These are phyloP conservation scores for Tetrapisispora arboricola DNA, from an alignment of 805 yeast species.

Conservation along the genomic window DNA sequence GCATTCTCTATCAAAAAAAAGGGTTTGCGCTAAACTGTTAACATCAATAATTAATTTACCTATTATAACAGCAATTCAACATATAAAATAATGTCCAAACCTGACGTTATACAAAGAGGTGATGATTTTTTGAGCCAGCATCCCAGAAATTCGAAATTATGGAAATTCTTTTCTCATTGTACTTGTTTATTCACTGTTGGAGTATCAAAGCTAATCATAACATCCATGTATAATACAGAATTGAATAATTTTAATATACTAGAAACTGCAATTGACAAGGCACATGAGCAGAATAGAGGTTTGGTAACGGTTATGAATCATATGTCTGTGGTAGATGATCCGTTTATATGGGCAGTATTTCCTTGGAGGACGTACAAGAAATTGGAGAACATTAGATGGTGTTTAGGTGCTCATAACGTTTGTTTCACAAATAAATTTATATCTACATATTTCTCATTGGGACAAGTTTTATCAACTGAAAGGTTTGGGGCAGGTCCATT, in stretches of 20 bases:
- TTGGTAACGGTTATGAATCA: constrained; percentile 85
- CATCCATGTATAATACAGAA: constrained; percentile 52
- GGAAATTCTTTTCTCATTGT: constrained; percentile 61
- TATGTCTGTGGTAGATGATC: constrained; percentile 88
- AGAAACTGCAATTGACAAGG: constrained; percentile 51
- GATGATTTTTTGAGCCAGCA: constrained; percentile 55
- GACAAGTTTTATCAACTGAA: constrained; percentile 78
- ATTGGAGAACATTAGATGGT: constrained; percentile 75
- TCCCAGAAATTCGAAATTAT: constrained; percentile 46
- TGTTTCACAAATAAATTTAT: constrained; percentile 55
- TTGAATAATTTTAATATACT: constrained; percentile 54
- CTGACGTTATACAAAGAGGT: constrained; percentile 61
- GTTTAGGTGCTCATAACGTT: constrained; percentile 84
- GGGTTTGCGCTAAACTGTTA: no score
- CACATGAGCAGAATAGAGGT: constrained; percentile 60
- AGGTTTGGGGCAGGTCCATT: constrained; percentile 91
- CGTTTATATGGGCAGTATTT: constrained; percentile 75
- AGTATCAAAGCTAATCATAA: constrained; percentile 50
- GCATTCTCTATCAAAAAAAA: no score
- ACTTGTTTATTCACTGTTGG: constrained; percentile 60
- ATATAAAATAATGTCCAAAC: constrained; percentile 50
- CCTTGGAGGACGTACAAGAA: constrained; percentile 59
- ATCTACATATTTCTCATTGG: constrained; percentile 65
- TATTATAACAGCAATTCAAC: no score
- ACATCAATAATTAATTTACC: no score